Percentiles rank a stretch among this genome's conserved stretches.
These are phyloP conservation scores for Citrullus mucosospermus DNA, from an alignment of 306 rosid species.

Conservation along the genomic window DNA sequence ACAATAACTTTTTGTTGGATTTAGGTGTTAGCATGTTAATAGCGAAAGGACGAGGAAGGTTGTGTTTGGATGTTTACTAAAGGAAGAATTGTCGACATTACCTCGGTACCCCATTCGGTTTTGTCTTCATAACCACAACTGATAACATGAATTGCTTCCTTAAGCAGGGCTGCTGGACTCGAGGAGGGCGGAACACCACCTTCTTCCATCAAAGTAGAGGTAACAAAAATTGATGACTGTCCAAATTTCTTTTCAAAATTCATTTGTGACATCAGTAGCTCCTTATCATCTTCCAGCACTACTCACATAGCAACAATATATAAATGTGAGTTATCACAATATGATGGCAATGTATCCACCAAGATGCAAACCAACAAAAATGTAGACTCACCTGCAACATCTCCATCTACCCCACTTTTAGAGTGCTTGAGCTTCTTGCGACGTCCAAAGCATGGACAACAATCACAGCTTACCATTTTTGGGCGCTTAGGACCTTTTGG, in stretches of 20 bases:
- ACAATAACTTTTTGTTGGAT: neutral
- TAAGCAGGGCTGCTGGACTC: conserved; percentile 64
- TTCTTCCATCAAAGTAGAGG: conserved; percentile 80
- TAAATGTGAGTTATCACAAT: neutral
- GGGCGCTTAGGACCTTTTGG: conserved; percentile 92
- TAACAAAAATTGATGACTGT: conserved; percentile 84
- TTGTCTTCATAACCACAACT: conserved; percentile 90
- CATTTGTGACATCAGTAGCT: conserved; percentile 82
- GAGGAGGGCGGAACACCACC: conserved; percentile 79
- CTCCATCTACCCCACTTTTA: conserved; percentile 52
- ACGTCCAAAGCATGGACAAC: conserved; percentile 86
- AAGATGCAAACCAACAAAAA: neutral
- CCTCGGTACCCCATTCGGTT: conserved; percentile 97
- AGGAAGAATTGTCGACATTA: conserved; percentile 19
- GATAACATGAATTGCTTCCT: conserved; percentile 92
- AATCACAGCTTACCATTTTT: conserved; percentile 85
- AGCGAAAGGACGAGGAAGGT: neutral
- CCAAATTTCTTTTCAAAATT: conserved; percentile 86
- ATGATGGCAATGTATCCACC: neutral
- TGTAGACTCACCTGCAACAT: conserved; percentile 30
- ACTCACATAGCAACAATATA: conserved; percentile 3
- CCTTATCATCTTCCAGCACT: conserved; percentile 70
- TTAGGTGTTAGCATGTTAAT: neutral
- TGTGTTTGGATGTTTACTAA: neutral
- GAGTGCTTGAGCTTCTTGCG: conserved; percentile 60